phyloP scores from a whole-genome alignment of 1,284 basidiomycete genomes.

The Fomitopsis pinicola region DNA sequence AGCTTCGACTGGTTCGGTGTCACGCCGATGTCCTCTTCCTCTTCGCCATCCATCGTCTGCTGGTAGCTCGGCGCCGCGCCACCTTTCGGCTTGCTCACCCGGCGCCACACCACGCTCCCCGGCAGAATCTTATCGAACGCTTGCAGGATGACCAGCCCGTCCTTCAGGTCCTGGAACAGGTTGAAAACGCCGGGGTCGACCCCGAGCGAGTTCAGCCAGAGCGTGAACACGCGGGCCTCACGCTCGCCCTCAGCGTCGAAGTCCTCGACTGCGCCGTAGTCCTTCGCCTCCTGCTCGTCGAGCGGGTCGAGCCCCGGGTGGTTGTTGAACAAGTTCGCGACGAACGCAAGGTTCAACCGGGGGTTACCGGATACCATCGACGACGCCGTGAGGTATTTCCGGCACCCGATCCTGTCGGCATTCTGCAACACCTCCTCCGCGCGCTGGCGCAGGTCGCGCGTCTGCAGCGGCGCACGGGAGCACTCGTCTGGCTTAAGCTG shows the following conservation, averaged over 20 bases:
- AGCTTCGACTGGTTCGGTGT: constrained; percentile 80
- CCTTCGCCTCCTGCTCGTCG: constrained; percentile 84
- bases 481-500: constrained; percentile 94
- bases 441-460: constrained; percentile 74
- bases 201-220: constrained; percentile 96
- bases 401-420: constrained; percentile 90
- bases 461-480: constrained; percentile 90
- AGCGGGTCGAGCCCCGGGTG: constrained; percentile 91
- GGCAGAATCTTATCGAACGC: constrained; percentile 96
- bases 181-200: constrained; percentile 97
- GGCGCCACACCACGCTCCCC: constrained; percentile 89
- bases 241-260: constrained; percentile 99
- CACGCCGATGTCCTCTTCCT: constrained; percentile 72
- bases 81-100: constrained; percentile 90
- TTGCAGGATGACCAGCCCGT: constrained; percentile 89
- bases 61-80: constrained; percentile 35
- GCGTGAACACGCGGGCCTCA: constrained; percentile 95
- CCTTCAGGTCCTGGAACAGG: constrained; percentile 93
- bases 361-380: constrained; percentile 94
- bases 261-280: constrained; percentile 88
- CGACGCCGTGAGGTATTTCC: constrained; percentile 92
- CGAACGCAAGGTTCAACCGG: constrained; percentile 98
- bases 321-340: constrained; percentile 98
- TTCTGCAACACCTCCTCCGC: constrained; percentile 91
- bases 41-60: constrained; percentile 49